These are phyloP conservation scores for Pistacia integerrima DNA, from an alignment of 345 rosid species.

Conservation along the genomic window DNA sequence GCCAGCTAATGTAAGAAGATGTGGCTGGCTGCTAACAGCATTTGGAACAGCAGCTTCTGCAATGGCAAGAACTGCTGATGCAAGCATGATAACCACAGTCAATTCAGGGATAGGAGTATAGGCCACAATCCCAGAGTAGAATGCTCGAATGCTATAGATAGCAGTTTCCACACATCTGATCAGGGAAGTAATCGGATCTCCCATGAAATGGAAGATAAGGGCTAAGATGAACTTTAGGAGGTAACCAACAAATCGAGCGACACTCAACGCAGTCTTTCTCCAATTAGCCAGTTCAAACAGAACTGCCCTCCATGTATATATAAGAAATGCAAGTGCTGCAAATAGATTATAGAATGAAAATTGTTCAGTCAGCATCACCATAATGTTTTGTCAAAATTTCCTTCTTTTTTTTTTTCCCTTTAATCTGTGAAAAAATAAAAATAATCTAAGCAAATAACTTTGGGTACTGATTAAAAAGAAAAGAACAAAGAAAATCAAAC, in stretches of 20 bases:
- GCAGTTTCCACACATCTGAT: conserved; percentile 56
- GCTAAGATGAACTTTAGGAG: conserved; percentile 65
- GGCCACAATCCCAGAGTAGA: conserved; percentile 70
- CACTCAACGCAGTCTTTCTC: conserved; percentile 46
- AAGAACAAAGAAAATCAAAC: not conserved
- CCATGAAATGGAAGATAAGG: conserved; percentile 71
- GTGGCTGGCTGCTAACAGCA: conserved; percentile 60
- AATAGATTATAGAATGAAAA: conserved; percentile 7
- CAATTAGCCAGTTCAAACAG: conserved; percentile 78
- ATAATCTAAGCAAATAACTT: not conserved
- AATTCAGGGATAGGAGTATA: conserved; percentile 72
- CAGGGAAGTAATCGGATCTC: conserved; percentile 69
- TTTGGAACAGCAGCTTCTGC: conserved; percentile 78
- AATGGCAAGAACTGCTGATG: conserved; percentile 74
- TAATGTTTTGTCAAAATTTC: not conserved
- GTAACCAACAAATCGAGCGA: conserved; percentile 55
- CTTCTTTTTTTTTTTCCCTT: not conserved
- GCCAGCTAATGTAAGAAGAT: conserved; percentile 64
- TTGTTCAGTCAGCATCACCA: not conserved
- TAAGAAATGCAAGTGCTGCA: conserved; percentile 77
- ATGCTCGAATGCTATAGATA: conserved; percentile 55
- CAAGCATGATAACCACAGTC: conserved; percentile 57
- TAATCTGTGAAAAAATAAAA: not conserved
- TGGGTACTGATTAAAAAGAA: not conserved
- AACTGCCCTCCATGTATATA: conserved; percentile 86